Percentiles rank a stretch among this genome's conserved stretches.
Conservation (phyloP, 2,329 filamentous ascomycete genomes). For the Pyricularia sp. region DNA sequence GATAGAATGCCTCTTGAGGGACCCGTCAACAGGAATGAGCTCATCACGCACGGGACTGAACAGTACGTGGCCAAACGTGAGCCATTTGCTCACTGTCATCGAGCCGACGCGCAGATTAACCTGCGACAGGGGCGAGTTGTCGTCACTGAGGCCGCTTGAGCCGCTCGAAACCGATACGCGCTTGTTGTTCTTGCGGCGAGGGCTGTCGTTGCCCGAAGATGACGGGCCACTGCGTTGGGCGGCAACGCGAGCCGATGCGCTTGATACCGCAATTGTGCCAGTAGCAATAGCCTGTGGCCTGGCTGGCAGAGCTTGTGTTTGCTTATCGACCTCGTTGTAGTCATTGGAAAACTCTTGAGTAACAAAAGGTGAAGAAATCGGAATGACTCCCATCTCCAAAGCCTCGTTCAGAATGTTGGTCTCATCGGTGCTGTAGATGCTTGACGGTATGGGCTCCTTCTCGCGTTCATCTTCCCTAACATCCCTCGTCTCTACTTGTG, state of each 20-base stretch:
- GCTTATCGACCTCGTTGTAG: slow-evolving; percentile 17
- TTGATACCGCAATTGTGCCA: slow-evolving; percentile 8
- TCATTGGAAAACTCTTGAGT: slow-evolving; percentile 18
- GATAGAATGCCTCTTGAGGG: slow-evolving; percentile 51
- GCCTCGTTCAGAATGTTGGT: slow-evolving; percentile 40
- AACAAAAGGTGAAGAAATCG: slow-evolving; percentile 23
- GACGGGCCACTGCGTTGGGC: slow-evolving; percentile 9
- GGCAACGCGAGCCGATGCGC: slow-evolving; percentile 16
- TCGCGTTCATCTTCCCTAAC: slow-evolving; percentile 14
- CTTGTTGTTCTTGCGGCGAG: neutral
- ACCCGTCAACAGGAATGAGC: slow-evolving; percentile 42
- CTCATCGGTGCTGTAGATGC: slow-evolving; percentile 46
- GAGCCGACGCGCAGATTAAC: slow-evolving; percentile 72
- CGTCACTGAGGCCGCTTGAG: slow-evolving; percentile 39
- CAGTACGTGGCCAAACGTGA: slow-evolving; percentile 74
- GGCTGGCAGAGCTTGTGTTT: slow-evolving; percentile 3
- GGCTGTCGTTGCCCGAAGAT: slow-evolving; percentile 19
- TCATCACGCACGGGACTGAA: slow-evolving; percentile 74
- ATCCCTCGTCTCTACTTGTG: slow-evolving; percentile 11
- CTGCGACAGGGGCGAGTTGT: slow-evolving; percentile 54
- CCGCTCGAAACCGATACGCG: slow-evolving; percentile 32
- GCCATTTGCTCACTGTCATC: slow-evolving; percentile 80
- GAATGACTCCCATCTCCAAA: slow-evolving; percentile 30
- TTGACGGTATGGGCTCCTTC: slow-evolving; percentile 32
- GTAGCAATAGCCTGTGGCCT: slow-evolving; percentile 13